Base-by-base conservation (phyloP, 2,329 filamentous ascomycete species). In the Fusarium ramigenum region DNA sequence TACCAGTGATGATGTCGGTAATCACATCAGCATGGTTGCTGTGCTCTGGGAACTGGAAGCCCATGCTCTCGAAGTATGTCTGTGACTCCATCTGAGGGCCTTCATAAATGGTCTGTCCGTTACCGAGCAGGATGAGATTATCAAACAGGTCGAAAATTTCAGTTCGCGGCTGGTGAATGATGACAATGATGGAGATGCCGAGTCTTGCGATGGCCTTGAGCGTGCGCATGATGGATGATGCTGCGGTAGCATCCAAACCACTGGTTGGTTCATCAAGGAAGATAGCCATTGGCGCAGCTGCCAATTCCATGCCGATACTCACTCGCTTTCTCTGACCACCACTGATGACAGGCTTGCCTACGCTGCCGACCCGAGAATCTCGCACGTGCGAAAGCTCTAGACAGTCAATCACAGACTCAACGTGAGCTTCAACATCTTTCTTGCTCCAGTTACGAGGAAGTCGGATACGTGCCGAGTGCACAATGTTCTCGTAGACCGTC, bases 1-100 rank as follows among this genome's bases (percentile, higher is more conserved):
- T 87, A 7, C 88, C 88, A 0, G 87, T 88, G 73, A 90, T 87
- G 70, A 91, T 90, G 60, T 91, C 89, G n/a, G 89, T 89, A 30
- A 91, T 84, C 2, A 87, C 82, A 69, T 91, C 89, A 14, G 87
- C 89, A 10, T 84, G 85, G 70, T 91, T 91, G 49, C 82, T 83
- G 63, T 86, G 82, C 21, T 78, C 66, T 2, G 85, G 85, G 65
- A 91, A 88, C 0, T 78, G 74, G 77, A 87, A 90, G 5, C 89
- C 88, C 18, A 87, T 78, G 39, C 80, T 75, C 73, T 88, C 84
- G 63, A 91, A 90, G 76, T 88, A 89, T 5, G 73, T 63, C 57
- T 84, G 83, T 2, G 85, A 84, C 3, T 82, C 80, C 15, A 66
- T 70, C 42, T 86, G 85, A 4, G 83, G 78, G 0, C 88, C 89